Conservation (phyloP, 768 basidiomycete species). For the Leccinellum luteum region DNA sequence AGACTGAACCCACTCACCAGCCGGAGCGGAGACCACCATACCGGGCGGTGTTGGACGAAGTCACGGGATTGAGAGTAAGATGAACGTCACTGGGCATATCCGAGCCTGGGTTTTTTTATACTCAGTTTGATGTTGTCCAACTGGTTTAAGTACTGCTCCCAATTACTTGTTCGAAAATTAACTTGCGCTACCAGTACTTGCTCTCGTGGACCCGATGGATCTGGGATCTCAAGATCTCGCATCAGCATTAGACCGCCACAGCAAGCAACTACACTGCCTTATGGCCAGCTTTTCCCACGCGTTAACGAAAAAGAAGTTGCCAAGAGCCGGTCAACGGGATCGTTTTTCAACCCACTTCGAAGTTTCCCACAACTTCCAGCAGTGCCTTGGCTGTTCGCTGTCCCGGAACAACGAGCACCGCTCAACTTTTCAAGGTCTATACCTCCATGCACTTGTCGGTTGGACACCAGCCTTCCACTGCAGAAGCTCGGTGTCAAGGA, state of each 20-base stretch:
- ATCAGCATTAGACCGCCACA: too few species aligned
- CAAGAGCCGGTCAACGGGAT: background rate
- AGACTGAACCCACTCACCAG: constrained; percentile 1
- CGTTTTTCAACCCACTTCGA: background rate
- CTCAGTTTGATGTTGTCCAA: too few species aligned
- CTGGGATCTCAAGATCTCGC: too few species aligned
- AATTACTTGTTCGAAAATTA: too few species aligned
- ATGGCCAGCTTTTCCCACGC: too few species aligned
- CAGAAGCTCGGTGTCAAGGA: background rate
- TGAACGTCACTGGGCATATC: background rate
- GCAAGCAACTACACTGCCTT: too few species aligned
- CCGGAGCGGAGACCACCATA: constrained; percentile 3
- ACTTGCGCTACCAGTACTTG: too few species aligned
- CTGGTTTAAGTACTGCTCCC: too few species aligned
- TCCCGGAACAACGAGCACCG: too few species aligned
- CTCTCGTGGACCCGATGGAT: too few species aligned
- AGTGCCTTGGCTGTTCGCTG: background rate
- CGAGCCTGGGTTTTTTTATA: too few species aligned
- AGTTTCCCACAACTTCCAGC: background rate
- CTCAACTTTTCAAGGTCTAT: background rate
- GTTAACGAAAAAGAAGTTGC: background rate
- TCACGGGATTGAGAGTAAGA: constrained; percentile 11
- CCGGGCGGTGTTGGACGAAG: constrained; percentile 12
- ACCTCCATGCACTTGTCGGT: background rate
- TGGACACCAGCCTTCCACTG: background rate